Evolutionary conservation across 2,329 filamentous ascomycete species (phyloP), one percentile per base, ranked within the genome.

Genomic region (Alternaria sp.): DNA sequence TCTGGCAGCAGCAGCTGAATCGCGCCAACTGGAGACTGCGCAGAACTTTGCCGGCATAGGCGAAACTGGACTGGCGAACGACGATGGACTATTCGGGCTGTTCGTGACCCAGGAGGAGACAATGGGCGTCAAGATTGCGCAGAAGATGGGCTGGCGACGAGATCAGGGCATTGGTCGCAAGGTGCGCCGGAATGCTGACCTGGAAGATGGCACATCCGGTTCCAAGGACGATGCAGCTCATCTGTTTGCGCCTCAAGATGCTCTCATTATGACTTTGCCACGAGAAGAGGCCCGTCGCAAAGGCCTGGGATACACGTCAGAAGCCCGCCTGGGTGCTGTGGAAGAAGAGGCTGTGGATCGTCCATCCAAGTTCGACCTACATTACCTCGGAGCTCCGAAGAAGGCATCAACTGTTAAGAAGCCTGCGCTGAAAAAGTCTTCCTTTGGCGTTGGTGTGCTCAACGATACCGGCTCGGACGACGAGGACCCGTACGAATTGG

Each of bases 391-490:
- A 17, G 62, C 30, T 10, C 64, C 66, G 7, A 68, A 66, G 4
- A 74, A 73, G 30, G 15, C 65, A 9, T 54, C 52, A 21, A 30
- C 51, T 5, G 51, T 62, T 5, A 73, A 81, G 77, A 84, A 83
- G 55, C 70, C 71, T 62, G 62, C 77, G 23, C 85, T 84, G 57
- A 87, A 88, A 59, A 91, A 90, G 73, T 88, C 91, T 3, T 93
- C 91, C 0, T 93, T 98, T 67, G 95, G 95, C 0, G 90, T 97
- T 13, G 95, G 95, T 0, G 85, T 97, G 2, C 81, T 98, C 49
- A 97, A 98, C 72, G 95, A 97, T 69, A 96, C 90, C 19, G 94
- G 93, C 11, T 97, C 95, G 5, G 96, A 98, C 69, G 94, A 97
- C 49, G 96, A 98, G 72, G 94, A 97, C 73, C 92, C 93, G 0